Evolutionary conservation across 441 rosid species (phyloP).

Genomic region (Gossypium lobatum): DNA sequence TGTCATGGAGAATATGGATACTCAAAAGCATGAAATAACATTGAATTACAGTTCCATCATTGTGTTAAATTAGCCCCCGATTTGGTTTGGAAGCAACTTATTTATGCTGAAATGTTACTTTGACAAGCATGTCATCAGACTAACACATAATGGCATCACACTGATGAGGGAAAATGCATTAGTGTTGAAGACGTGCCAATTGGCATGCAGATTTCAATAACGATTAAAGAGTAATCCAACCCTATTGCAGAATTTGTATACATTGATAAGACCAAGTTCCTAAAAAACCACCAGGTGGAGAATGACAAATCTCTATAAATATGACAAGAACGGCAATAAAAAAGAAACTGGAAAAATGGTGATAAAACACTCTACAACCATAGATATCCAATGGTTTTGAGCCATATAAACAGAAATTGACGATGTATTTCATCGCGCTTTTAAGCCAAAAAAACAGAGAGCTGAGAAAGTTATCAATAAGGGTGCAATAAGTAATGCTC

Average conservation of each 20-base stretch:
- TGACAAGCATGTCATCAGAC: background rate
- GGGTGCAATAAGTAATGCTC: conserved; percentile 17
- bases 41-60: background rate
- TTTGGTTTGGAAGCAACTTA: background rate
- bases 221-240: background rate
- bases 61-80: background rate
- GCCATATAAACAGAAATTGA: background rate
- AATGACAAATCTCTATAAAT: background rate
- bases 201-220: background rate
- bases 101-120: background rate
- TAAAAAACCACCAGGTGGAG: no score
- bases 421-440: background rate
- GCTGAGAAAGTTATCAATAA: background rate
- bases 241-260: background rate
- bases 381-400: background rate
- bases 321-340: background rate
- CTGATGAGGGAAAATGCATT: background rate
- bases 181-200: background rate
- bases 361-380: background rate
- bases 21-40: background rate
- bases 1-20: background rate
- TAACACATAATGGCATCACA: background rate
- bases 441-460: background rate
- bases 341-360: background rate
- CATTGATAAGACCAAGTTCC: background rate